phyloP scores from a whole-genome alignment of 1,284 basidiomycete species.

The Laetiporus sulphureus region DNA sequence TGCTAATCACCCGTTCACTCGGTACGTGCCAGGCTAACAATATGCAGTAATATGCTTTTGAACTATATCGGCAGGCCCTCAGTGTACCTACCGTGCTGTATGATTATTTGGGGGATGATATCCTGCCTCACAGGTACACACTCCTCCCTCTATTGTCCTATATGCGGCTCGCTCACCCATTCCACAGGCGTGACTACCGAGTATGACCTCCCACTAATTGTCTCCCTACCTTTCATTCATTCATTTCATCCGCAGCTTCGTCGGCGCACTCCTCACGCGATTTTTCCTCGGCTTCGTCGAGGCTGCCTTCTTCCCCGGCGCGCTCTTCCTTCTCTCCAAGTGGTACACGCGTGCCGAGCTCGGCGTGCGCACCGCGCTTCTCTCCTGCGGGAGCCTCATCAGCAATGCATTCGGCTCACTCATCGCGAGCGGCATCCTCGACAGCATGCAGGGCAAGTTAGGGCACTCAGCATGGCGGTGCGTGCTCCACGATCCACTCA shows the following conservation, averaged over 20 bases:
- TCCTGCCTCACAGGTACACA: conserved; percentile 58
- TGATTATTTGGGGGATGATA: conserved; percentile 67
- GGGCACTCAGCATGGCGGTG: conserved; percentile 75
- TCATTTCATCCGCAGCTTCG: conserved; percentile 39
- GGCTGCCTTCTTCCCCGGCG: conserved; percentile 71
- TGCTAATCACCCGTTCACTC: conserved; percentile 9
- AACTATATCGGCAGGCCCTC: conserved; percentile 70
- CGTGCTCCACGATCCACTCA: too few relatives aligned
- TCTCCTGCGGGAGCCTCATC: conserved; percentile 69
- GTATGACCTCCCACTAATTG: too few relatives aligned
- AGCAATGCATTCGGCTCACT: conserved; percentile 81
- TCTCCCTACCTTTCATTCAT: too few relatives aligned
- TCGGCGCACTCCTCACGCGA: conserved; percentile 63
- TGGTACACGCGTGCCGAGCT: conserved; percentile 68
- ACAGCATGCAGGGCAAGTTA: conserved; percentile 61
- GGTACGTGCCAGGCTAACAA: too few relatives aligned
- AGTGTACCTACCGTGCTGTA: conserved; percentile 64
- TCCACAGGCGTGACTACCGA: too few relatives aligned
- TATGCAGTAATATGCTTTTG: conserved; percentile 71
- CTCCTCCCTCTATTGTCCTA: too few relatives aligned
- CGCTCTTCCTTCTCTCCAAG: conserved; percentile 60
- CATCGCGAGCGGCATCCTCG: conserved; percentile 70
- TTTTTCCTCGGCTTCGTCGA: conserved; percentile 70
- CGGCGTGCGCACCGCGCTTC: conserved; percentile 64
- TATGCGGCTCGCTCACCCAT: too few relatives aligned